These are phyloP conservation scores for Falciphora oryzae DNA, from an alignment of 2,329 filamentous ascomycete genomes.

Conservation along the genomic window DNA sequence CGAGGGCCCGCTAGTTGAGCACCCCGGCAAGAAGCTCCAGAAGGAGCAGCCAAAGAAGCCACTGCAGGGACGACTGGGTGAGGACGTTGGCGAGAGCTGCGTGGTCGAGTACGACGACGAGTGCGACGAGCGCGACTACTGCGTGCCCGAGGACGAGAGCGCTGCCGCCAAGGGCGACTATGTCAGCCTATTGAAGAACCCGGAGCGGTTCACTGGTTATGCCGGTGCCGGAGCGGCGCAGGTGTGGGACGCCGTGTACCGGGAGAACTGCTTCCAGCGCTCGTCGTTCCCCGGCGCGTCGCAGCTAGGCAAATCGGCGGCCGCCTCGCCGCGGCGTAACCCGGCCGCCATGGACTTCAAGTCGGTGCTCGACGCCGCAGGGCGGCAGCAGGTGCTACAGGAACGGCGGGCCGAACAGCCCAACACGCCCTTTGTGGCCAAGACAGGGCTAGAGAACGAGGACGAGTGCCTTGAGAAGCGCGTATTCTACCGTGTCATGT, in stretches of 20 bases:
- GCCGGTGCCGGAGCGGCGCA: constrained; percentile 76
- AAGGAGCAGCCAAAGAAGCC: constrained; percentile 66
- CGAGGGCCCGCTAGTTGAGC: constrained; percentile 82
- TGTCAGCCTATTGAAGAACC: constrained; percentile 88
- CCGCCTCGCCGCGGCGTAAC: constrained; percentile 20
- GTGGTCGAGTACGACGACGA: constrained; percentile 97
- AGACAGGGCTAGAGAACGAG: constrained; percentile 67
- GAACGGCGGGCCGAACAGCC: constrained; percentile 50
- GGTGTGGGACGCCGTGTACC: constrained; percentile 95
- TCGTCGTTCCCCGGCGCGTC: constrained; percentile 55
- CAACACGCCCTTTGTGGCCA: constrained; percentile 54
- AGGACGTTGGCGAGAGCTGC: constrained; percentile 87
- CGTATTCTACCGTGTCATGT: constrained; percentile 94
- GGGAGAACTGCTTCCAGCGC: constrained; percentile 89
- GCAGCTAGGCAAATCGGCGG: constrained; percentile 23
- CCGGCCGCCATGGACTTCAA: constrained; percentile 56
- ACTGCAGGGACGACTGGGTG: constrained; percentile 75
- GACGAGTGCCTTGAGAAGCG: constrained; percentile 96
- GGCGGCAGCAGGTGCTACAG: constrained; percentile 56
- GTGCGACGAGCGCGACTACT: constrained; percentile 95
- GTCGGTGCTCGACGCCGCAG: constrained; percentile 53
- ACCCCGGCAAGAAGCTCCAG: constrained; percentile 73
- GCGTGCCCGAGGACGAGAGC: constrained; percentile 90
- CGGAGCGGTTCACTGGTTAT: constrained; percentile 94
- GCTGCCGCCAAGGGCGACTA: constrained; percentile 87